Base-by-base conservation (phyloP, 2,329 filamentous ascomycete genomes). In the Fusarium agapanthi region DNA sequence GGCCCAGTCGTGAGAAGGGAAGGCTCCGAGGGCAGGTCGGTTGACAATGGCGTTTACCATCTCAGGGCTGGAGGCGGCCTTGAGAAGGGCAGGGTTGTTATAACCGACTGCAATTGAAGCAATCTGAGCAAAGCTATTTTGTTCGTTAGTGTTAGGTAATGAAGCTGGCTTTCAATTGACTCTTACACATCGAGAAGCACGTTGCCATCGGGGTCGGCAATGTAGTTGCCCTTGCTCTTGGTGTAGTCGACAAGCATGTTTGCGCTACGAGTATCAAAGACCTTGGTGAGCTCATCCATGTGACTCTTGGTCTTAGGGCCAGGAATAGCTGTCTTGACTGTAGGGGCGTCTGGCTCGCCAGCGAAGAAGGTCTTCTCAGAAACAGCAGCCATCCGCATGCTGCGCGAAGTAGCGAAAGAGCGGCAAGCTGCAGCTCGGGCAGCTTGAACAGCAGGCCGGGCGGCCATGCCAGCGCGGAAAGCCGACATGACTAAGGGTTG, bases 41-140 rank as follows among this genome's bases (percentile, higher is more conserved):
- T 97, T 97, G 86, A 97, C 93, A 77, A 97, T 85, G 63, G 93
- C 89, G 65, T 87, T 91, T 78, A 90, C 85, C 93, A 97, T 97
- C 78, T 95, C 92, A 30, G 91, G 90, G 62, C 91, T 92, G 69
- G 88, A 88, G 32, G 93, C 93, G 38, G 91, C 90, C 77, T 90
- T 86, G 74, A 89, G 85, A 70, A 97, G 88, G 73, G 87, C 84
- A 12, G 93, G 91, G 85, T 97, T 97, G 88, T 95, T 97, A 88
- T 97, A 97, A 68, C 95, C 95, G 50, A 97, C 87, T 7, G 95
- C 93, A 77, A 97, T 97, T 45, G 94, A 97, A 71, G 95, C 95
- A 79, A 97, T 97, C 84, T 97, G 95, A 57, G 95, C 93, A 80
- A 95, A 95, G 66, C 91, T 92, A 74, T 65, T 15, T 48, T n/a